Evolutionary conservation across 352 stramenopile species (phyloP).

Genomic region (Pythium rhizo-oryzae): DNA sequence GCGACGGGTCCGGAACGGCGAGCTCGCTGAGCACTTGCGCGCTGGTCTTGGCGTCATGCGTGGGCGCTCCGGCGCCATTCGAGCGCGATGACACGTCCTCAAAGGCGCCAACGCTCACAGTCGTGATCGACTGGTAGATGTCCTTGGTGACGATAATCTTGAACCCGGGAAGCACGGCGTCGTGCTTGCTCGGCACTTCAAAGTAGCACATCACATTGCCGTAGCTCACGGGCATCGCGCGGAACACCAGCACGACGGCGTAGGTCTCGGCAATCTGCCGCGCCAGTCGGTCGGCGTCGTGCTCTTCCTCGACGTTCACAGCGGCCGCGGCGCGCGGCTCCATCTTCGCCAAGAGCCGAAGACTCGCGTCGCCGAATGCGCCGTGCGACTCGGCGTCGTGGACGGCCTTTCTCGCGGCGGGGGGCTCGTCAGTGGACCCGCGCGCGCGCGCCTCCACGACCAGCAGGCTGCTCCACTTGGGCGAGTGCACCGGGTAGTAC

Average conservation of each 20-base stretch:
- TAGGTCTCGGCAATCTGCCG: constrained; percentile 60
- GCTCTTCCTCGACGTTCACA: constrained; percentile 68
- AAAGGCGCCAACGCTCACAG: neutral
- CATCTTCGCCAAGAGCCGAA: constrained; percentile 45
- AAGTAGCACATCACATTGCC: constrained; percentile 83
- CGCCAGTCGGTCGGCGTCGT: constrained; percentile 65
- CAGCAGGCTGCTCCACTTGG: constrained; percentile 79
- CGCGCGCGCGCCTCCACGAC: constrained; percentile 48
- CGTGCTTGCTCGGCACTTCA: constrained; percentile 40
- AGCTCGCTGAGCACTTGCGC: constrained; percentile 59
- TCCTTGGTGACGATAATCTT: constrained; percentile 76
- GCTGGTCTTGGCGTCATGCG: constrained; percentile 37
- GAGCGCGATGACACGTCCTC: neutral
- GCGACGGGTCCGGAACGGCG: constrained; percentile 57
- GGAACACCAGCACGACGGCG: constrained; percentile 76
- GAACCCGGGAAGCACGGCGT: constrained; percentile 74
- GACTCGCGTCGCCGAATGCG: constrained; percentile 50
- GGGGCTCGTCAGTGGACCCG: constrained; percentile 19
- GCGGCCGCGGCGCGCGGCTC: constrained; percentile 32
- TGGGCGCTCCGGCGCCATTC: neutral
- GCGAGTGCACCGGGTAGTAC: constrained; percentile 84
- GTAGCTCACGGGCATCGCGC: constrained; percentile 59
- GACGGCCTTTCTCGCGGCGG: constrained; percentile 27
- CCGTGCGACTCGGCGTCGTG: constrained; percentile 51
- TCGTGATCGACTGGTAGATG: constrained; percentile 17